phyloP scores from a whole-genome alignment of 345 rosid species.

The Pistacia vera region DNA sequence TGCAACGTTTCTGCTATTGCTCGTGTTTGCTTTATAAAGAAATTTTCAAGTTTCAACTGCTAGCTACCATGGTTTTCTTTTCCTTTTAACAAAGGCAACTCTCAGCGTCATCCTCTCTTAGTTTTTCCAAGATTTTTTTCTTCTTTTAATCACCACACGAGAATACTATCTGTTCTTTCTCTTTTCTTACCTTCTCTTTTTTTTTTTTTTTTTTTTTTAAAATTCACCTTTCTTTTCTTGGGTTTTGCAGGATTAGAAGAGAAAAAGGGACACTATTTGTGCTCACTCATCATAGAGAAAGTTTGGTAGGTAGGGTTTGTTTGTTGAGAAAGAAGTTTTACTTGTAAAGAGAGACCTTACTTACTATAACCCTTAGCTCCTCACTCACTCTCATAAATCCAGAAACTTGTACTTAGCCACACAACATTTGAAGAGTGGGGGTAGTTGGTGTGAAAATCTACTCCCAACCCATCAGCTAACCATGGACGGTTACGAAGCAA shows the following conservation, averaged over 20 bases:
- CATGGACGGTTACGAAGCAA: constrained; percentile 96
- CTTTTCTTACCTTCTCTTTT: constrained; percentile 12
- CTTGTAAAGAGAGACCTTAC: constrained; percentile 30
- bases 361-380: constrained; percentile 1
- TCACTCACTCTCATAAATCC: constrained; percentile 22
- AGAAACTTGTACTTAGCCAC: constrained; percentile 12
- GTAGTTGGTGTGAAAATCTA: constrained; percentile 37
- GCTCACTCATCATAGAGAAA: constrained; percentile 31
- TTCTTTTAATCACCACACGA: constrained; percentile 49
- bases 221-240: constrained; percentile 15
- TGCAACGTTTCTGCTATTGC: constrained; percentile 17
- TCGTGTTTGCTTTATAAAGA: constrained; percentile 31
- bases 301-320: constrained; percentile 50
- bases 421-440: constrained; percentile 26
- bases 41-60: constrained; percentile 18
- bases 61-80: constrained; percentile 35
- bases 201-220: no score
- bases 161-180: constrained; percentile 33
- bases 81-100: constrained; percentile 24
- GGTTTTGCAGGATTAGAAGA: constrained; percentile 47
- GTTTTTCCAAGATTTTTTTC: constrained; percentile 16
- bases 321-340: constrained; percentile 55
- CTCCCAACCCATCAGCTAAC: constrained; percentile 24
- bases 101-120: constrained; percentile 5
- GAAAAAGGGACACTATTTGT: constrained; percentile 31